Base-by-base conservation (phyloP, 129 eudicot species). In the Lactuca sativa region DNA sequence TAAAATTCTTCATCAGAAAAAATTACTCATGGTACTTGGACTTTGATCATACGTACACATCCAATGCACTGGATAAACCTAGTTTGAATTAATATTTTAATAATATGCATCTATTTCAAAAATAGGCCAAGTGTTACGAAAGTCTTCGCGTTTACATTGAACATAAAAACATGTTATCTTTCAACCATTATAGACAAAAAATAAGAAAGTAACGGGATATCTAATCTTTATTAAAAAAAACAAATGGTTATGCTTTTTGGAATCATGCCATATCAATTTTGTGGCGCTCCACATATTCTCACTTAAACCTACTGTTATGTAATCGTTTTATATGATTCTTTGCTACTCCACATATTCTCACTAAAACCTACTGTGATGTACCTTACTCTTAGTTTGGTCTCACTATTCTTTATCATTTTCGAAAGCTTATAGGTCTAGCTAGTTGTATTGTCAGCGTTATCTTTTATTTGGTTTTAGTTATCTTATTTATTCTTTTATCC, bases 31-130 rank as follows among this genome's bases (percentile, higher is more conserved):
- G 31, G 32, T 52, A 53, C 51, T 53, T 53, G 37, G 72, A 67
- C 72, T 67, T 67, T 36, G 61, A 67, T 67, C 72, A 67, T 13
- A 52, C 17, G 72, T 59, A 52, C 8, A 52, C 72, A 15, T 53
- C 36, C 55, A 17, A 30, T 15, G 32, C 36, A 12, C 32, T 15
- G 32, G 41, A 49, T 21, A 31, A 7, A 48, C 31, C n/a, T 21
- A 21, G 14, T 44, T 41, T 18, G 56, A 64, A 15, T 30, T 12
- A 12, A 9, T 62, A 16, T 37, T 62, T 10, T 40, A 62, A 5
- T 9, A 31, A 48, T 66, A 49, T 49, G 6, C 32, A 52, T 33
- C 55, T 51, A 32, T 31, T 44, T 67, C 73, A 68, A 53, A 56
- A 18, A 32, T 34, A 55, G 56, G 37, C 7, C 4, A 3, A 48